Evolutionary conservation across 306 rosid species (phyloP), one percentile per base, ranked within the genome.

Genomic region (Prunus armeniaca): DNA sequence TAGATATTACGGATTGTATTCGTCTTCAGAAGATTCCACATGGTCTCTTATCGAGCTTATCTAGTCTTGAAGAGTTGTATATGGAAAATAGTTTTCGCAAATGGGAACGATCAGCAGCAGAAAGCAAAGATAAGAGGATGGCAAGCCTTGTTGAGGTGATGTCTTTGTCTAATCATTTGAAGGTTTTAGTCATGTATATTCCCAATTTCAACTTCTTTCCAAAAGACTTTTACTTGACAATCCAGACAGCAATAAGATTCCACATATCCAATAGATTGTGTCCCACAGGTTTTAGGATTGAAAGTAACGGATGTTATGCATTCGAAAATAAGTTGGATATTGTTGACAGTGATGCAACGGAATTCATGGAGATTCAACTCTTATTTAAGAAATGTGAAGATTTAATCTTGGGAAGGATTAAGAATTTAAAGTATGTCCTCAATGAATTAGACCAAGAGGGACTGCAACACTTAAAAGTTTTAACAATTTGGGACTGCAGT

Each of bases 401-500:
- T 1, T 58, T 58, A 28, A 0, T 55, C 12, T 0, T 30, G 32
- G 0, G 14, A 65, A 0, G 0, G 0, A 0, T 58, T 3, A 4
- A 12, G 1, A n/a, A 55, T 55, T 57, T 57, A 30, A 30, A 3
- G 9, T 22, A 0, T 58, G 64, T 24, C 32, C 17, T 58, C 64
- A 24, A 5, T 58, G 64, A 20, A 4, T 58, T 58, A 58, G 64
- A 58, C 64, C 0, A 1, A 58, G 64, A 58, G 0, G 32, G 64
- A 58, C 3, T 58, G 22, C 64, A 58, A 24, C 1, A 58, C 1
- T 4, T 58, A 4, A 57, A 4, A 0, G 0, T 0, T 58, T 5
- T 1, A 3, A 0, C 3, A 9, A 11, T 56, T 11, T 0, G 0
- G 0, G 0, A 0, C 0, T 20, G 3, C 22, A 7, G 0, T 12